Percentiles rank a stretch among this genome's conserved stretches.
Conservation (phyloP, 495 filamentous ascomycete species). For the Talaromyces adpressus region DNA sequence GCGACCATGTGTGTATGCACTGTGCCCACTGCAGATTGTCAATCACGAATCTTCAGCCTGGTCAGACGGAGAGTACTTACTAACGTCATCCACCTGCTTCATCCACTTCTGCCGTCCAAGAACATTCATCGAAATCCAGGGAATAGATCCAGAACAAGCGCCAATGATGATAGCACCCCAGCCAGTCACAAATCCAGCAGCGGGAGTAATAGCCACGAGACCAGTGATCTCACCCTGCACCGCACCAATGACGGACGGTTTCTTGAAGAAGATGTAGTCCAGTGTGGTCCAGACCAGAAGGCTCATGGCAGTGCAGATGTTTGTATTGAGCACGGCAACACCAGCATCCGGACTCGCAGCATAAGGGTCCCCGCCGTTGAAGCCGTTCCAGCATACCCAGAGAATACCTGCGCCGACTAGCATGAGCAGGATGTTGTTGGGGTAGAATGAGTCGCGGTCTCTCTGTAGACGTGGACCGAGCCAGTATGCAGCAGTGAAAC, state of each 20-base stretch:
- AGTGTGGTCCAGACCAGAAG: constrained; percentile 41
- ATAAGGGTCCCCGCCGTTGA: constrained; percentile 53
- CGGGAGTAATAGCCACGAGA: constrained; percentile 50
- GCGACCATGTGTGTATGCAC: constrained; percentile 49
- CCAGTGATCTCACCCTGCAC: constrained; percentile 50
- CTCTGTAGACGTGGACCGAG: constrained; percentile 43
- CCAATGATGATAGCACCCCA: constrained; percentile 50
- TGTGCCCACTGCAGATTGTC: constrained; percentile 28
- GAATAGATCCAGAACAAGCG: constrained; percentile 40
- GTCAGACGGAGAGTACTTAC: constrained; percentile 9
- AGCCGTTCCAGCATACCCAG: constrained; percentile 55
- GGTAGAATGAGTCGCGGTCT: constrained; percentile 43
- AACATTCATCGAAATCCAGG: constrained; percentile 49
- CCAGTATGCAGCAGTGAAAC: constrained; percentile 47
- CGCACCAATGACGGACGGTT: constrained; percentile 45
- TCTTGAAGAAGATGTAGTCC: constrained; percentile 41
- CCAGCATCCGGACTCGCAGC: constrained; percentile 47
- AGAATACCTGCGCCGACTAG: constrained; percentile 48
- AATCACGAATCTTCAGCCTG: background rate
- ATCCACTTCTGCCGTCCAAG: constrained; percentile 36
- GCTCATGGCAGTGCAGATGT: constrained; percentile 46
- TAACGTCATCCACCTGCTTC: constrained; percentile 41
- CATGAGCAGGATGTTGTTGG: constrained; percentile 45
- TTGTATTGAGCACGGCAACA: constrained; percentile 52
- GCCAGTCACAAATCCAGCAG: constrained; percentile 47